Evolutionary conservation across 1,284 basidiomycete species (phyloP), one percentile per base, ranked within the genome.

Genomic region (Volvariella volvacea): DNA sequence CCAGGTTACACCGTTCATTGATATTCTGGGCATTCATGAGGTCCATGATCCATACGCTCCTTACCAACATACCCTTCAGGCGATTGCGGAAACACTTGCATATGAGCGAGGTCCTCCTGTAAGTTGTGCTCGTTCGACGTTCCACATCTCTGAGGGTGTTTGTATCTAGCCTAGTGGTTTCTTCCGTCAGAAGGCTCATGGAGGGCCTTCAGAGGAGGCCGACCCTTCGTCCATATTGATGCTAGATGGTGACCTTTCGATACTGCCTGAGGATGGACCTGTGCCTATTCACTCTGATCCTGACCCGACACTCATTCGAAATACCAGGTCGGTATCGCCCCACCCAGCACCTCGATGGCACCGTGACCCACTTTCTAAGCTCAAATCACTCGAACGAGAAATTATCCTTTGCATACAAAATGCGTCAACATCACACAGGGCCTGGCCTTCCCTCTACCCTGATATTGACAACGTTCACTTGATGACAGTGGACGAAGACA

Each of bases 41-140:
- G 42, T 57, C 0, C 37, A 43, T 8, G 54, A 57, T 41, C 47
- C 53, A 4, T 50, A 65, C 45, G 62, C 62, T 45, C 51, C 59
- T 30, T 66, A 60, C 46, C 52, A 57, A 32, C 64, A 66, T 46
- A 46, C 58, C 7, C 48, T 64, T 9, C 52, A 55, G n/a, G 51
- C 53, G 3, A 60, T 66, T 4, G 42, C 49, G 16, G 59, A 64
- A 16, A 52, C 53, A 8, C n/a, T 62, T 22, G 42, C 43, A 14
- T 49, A 49, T 40, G 51, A 55, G 44, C 55, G 52, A 32, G 59
- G 57, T 7, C 48, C 53, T 34, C 58, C 58, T 1, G 61, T 61
- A 38, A 50, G 56, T 51, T 15, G 8, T 6, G 4, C 12, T 31
- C 7, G 9, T 19, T n/a, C 6, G 14, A n/a, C 4, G 44, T 21